A percentile compares a stretch with the other conserved stretches of the same genome.
phyloP scores from a whole-genome alignment of 495 filamentous ascomycete species.

The Penicillium mononematosum region DNA sequence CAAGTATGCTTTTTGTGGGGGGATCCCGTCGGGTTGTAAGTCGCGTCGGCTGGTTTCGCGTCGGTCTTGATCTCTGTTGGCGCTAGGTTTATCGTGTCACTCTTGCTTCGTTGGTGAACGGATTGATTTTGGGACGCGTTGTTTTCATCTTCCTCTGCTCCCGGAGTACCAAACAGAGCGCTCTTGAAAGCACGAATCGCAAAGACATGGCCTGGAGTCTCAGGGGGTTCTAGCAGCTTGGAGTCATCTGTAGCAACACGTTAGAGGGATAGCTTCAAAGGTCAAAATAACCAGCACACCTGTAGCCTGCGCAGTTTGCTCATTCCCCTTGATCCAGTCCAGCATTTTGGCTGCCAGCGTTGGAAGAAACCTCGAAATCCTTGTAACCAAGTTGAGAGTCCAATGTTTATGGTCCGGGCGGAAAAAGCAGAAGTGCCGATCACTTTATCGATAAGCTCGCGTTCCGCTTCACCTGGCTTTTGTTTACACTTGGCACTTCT shows the following conservation, averaged over 20 bases:
- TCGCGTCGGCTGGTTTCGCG: slow-evolving; percentile 27
- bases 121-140: slow-evolving; percentile 20
- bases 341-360: slow-evolving; percentile 44
- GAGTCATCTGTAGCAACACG: slow-evolving; percentile 33
- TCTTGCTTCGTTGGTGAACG: slow-evolving; percentile 26
- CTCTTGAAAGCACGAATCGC: slow-evolving; percentile 90
- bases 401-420: slow-evolving; percentile 25
- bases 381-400: slow-evolving; percentile 3
- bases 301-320: slow-evolving; percentile 36
- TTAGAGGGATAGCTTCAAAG: slow-evolving; percentile 12
- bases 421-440: slow-evolving; percentile 22
- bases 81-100: slow-evolving; percentile 22
- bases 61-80: slow-evolving; percentile 27
- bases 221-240: slow-evolving; percentile 62
- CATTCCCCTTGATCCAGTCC: slow-evolving; percentile 53
- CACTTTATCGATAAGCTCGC: slow-evolving; percentile 13
- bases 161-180: slow-evolving; percentile 85
- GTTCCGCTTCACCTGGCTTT: neutral
- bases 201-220: slow-evolving; percentile 92
- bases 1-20: slow-evolving; percentile 77
- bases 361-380: neutral
- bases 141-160: slow-evolving; percentile 41
- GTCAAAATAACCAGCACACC: slow-evolving; percentile 16
- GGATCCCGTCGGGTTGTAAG: slow-evolving; percentile 47
- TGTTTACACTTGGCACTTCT: neutral